Base-by-base conservation (phyloP, 192 early-diverging fungal species). In the Linnemannia exigua region DNA sequence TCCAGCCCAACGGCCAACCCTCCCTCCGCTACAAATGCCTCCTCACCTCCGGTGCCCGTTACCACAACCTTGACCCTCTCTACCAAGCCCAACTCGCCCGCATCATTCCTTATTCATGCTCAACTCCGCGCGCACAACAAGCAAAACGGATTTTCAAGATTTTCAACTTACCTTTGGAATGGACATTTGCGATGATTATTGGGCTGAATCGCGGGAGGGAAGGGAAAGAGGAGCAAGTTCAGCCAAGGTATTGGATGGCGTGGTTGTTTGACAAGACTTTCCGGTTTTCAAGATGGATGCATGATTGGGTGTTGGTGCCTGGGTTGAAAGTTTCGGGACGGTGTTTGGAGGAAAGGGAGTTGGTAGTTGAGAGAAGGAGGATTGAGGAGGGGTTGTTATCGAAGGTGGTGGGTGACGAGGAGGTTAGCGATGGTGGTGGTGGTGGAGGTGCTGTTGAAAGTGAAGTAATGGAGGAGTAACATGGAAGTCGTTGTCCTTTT, bases 21-120 rank as follows among this genome's bases (percentile, higher is more conserved):
- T 73, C 70, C 20, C n/a, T 33, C 36, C 66, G 74, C 52, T 82
- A 82, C 52, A 67, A 70, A 17, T 70, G 44, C 54, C 58, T 81
- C n/a, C 48, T 76, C 20, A 25, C 37, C 12, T 33, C 47, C 20
- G 80, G 80, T 0, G 80, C 74, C 14, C 36, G 35, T 1, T 25
- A 76, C 47, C 50, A 76, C 54, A 52, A 70, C 33, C 38, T 82
- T 5, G 46, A 68, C 8, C 67, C 74, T 12, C 7, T 0, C 9
- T 82, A 71, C 44, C 80, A 76, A 61, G 11, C 20, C 12, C 61
- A 69, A 25, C 74, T 82, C 61, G 14, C 73, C 33, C 22, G 17
- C 5, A 20, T 82, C 1, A 36, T 70, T 0, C 80, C 73, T 2
- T 82, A 68, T 67, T 22, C 47, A 48, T 51, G 52, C 35, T 0